phyloP scores from a whole-genome alignment of 495 filamentous ascomycete genomes.

The Coniosporium apollinis region DNA sequence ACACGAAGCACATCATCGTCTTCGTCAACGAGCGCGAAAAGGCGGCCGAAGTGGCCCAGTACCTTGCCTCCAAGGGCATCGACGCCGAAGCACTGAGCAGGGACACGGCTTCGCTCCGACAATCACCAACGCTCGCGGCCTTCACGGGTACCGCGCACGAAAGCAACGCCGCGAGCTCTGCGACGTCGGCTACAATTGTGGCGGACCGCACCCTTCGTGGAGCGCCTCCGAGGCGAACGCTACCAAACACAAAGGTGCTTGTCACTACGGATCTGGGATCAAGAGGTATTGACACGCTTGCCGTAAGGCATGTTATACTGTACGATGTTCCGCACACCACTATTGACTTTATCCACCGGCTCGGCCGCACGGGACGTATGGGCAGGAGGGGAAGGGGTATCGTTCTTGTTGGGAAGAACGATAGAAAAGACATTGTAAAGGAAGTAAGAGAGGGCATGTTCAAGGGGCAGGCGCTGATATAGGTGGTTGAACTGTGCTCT shows the following conservation, averaged over 20 bases:
- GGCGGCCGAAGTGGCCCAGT: slow-evolving; percentile 61
- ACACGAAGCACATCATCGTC: slow-evolving; percentile 74
- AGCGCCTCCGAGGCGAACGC: slow-evolving; percentile 14
- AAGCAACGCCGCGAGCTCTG: background rate
- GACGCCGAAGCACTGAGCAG: slow-evolving; percentile 69
- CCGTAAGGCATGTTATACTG: slow-evolving; percentile 74
- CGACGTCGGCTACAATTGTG: slow-evolving; percentile 9
- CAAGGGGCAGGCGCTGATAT: slow-evolving; percentile 74
- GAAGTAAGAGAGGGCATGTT: slow-evolving; percentile 95
- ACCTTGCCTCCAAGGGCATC: slow-evolving; percentile 68
- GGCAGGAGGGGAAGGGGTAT: slow-evolving; percentile 75
- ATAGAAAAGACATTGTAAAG: slow-evolving; percentile 72
- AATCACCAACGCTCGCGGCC: slow-evolving; percentile 52
- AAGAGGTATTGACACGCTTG: slow-evolving; percentile 85
- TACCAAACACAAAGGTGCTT: slow-evolving; percentile 69
- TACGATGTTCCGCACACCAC: slow-evolving; percentile 94
- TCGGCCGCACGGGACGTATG: slow-evolving; percentile 86
- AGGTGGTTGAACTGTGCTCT: slow-evolving; percentile 7
- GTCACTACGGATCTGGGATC: slow-evolving; percentile 89
- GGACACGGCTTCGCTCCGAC: slow-evolving; percentile 56
- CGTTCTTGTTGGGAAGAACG: slow-evolving; percentile 76
- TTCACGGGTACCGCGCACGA: slow-evolving; percentile 46
- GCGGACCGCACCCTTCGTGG: background rate
- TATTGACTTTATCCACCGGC: slow-evolving; percentile 91
- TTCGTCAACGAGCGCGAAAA: slow-evolving; percentile 97